A percentile compares a stretch with the other conserved stretches of the same genome.
phyloP scores from a whole-genome alignment of 768 basidiomycete genomes.

The Steccherinum ochraceum region DNA sequence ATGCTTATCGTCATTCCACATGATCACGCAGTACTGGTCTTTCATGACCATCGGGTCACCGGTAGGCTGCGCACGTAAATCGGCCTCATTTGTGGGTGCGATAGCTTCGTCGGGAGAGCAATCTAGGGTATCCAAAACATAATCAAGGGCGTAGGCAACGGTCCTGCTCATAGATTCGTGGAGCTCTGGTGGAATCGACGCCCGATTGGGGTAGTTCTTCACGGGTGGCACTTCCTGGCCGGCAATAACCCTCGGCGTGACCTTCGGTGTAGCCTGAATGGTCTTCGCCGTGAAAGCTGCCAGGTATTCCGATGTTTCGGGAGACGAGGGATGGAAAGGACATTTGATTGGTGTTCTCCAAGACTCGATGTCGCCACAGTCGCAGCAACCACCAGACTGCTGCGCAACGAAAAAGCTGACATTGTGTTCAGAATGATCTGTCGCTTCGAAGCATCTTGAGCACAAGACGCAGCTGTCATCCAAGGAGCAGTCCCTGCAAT shows the following conservation, averaged over 20 bases:
- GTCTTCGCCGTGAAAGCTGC: constrained; percentile 19
- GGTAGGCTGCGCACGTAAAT: constrained; percentile 66
- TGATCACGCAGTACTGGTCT: constrained; percentile 72
- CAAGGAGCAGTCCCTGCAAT: constrained; percentile 75
- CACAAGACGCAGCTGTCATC: constrained; percentile 92
- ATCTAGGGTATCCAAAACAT: constrained; percentile 76
- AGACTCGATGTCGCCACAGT: constrained; percentile 89
- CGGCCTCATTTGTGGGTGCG: constrained; percentile 61
- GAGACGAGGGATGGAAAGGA: constrained; percentile 64
- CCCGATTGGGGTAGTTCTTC: constrained; percentile 51
- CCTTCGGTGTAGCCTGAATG: constrained; percentile 17
- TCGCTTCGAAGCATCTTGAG: constrained; percentile 81
- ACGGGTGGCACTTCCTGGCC: constrained; percentile 53
- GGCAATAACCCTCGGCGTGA: constrained; percentile 35
- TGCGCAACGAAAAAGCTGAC: constrained; percentile 91
- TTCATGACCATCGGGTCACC: constrained; percentile 68
- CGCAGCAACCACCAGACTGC: constrained; percentile 90
- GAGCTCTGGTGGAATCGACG: constrained; percentile 54
- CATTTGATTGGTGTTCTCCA: constrained; percentile 70
- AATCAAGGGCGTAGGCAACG: constrained; percentile 74
- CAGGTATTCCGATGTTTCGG: constrained; percentile 23
- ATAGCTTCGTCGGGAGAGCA: constrained; percentile 73
- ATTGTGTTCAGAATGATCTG: constrained; percentile 84
- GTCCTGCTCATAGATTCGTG: constrained; percentile 71
- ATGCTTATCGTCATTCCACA: constrained; percentile 99